These are phyloP conservation scores for Hygrophoropsis aurantiaca DNA, from an alignment of 768 basidiomycete species.

Conservation along the genomic window DNA sequence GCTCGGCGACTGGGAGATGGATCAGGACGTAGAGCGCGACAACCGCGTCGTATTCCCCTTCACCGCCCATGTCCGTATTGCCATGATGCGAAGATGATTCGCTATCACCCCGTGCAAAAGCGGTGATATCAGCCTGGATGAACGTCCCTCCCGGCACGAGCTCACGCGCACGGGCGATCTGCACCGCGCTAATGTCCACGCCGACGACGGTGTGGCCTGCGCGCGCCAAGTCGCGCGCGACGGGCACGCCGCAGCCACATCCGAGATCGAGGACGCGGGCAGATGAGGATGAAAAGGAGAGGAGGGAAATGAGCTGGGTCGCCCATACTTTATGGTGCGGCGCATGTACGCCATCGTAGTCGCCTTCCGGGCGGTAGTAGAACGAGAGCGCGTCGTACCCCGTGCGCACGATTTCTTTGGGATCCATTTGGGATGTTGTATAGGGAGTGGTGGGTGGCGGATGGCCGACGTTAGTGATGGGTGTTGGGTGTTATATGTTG, in stretches of 20 bases:
- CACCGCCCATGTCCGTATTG: too few relatives aligned
- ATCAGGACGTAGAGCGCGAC: not conserved
- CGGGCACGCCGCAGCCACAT: not conserved
- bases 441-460: too few relatives aligned
- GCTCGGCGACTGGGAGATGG: not conserved
- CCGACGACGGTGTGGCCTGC: not conserved
- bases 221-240: not conserved
- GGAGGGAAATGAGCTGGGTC: not conserved
- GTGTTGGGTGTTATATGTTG: too few relatives aligned
- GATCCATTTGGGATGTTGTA: too few relatives aligned
- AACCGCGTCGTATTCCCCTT: not conserved
- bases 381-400: not conserved
- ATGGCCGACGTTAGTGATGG: too few relatives aligned
- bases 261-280: not conserved
- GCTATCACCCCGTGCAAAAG: not conserved
- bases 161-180: not conserved
- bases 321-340: not conserved
- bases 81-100: not conserved
- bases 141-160: not conserved
- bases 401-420: not conserved
- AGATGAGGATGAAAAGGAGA: not conserved
- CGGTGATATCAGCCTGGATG: not conserved
- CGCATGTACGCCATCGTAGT: not conserved
- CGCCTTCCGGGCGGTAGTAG: not conserved
- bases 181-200: not conserved